Base-by-base conservation (phyloP, 768 basidiomycete species). In the Dictyophora rubrovolvata region DNA sequence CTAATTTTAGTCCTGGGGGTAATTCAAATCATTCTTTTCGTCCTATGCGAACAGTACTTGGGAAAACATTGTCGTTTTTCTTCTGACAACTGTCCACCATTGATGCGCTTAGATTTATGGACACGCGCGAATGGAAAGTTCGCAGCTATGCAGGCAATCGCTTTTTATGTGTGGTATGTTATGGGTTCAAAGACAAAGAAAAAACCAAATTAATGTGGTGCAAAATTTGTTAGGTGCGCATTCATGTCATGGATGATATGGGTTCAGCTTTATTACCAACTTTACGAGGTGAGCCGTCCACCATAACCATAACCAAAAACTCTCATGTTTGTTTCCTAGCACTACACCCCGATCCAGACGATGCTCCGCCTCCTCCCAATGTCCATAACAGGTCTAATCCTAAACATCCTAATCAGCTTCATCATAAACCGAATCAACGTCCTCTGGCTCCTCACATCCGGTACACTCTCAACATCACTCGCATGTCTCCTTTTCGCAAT, bases 341-440 rank as follows among this genome's bases (percentile, higher is more conserved):
- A 70, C 0, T 75, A 83, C 5, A 74, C 70, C 0, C 83, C 87
- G 0, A 70, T 91, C 16, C 70, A 73, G 12, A 80, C 85, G 0
- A 86, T 87, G 68, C 61, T 86, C 20, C 79, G 86, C 1, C 70
- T 90, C 53, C 60, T 89, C 1, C 89, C 89, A 0, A 87, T 87
- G 85, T 79, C 80, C 33, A 65, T 89, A 17, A 78, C 77, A 17
- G 89, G 89, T 4, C 59, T 82, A 6, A 42, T 79, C 2, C 85
- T 84, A 64, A 89, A 89, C 65, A 61, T 84, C 33, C 66, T 87
- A 54, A 80, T 90, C 17, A 86, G 83, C 0, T 54, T 84, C 21
- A 73, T 83, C 50, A 76, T 87, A 42, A 73, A 75, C 1, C 79
- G 73, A 55, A 68, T 89, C 2, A 75, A 81, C 3, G 68, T 87